phyloP scores from a whole-genome alignment of 257 asterid species.

The Capsicum chinense region DNA sequence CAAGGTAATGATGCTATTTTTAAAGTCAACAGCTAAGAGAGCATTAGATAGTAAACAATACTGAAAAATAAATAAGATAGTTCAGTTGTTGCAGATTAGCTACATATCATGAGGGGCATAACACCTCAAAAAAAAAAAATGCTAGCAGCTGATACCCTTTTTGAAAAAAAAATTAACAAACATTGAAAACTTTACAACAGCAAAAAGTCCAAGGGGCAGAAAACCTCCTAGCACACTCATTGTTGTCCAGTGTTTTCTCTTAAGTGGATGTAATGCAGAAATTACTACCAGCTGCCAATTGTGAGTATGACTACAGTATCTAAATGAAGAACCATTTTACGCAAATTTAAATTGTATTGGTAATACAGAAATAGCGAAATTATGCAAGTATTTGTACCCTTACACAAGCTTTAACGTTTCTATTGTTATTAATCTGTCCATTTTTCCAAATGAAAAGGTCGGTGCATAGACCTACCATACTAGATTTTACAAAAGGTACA shows the following conservation, averaged over 20 bases:
- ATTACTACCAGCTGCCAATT: background rate
- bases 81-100: slow-evolving; percentile 24
- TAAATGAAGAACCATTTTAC: background rate
- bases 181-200: background rate
- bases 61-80: slow-evolving; percentile 2
- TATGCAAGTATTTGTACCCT: background rate
- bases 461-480: slow-evolving; percentile 12
- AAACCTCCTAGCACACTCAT: background rate
- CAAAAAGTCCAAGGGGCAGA: slow-evolving; percentile 9
- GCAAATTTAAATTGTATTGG: slow-evolving; percentile 11
- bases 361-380: background rate
- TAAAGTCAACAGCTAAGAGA: slow-evolving; percentile 10
- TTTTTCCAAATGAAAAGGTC: background rate
- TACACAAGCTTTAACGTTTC: slow-evolving; percentile 8
- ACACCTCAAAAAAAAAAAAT: slow-evolving; percentile 8
- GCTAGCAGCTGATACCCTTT: background rate
- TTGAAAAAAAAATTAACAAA: background rate
- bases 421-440: background rate
- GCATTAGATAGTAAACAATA: slow-evolving; percentile 3
- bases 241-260: background rate
- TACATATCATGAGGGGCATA: slow-evolving; percentile 5
- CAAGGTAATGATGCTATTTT: background rate
- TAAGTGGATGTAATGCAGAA: background rate
- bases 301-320: background rate
- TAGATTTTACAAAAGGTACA: slow-evolving; percentile 10